Percentiles rank a stretch among this genome's conserved stretches.
These are phyloP conservation scores for Xylaria scruposa DNA, from an alignment of 495 filamentous ascomycete genomes.

Conservation along the genomic window DNA sequence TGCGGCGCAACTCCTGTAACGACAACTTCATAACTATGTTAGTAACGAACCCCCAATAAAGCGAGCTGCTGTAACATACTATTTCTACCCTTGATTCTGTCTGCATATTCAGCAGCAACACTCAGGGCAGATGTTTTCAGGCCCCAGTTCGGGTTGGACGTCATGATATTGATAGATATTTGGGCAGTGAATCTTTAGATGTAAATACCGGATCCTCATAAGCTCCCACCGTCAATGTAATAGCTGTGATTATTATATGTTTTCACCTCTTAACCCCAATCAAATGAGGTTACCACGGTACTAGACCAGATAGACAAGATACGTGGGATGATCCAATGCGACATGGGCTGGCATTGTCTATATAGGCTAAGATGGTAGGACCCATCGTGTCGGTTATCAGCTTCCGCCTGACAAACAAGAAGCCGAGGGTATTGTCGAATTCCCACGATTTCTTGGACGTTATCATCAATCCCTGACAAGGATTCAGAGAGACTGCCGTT, in stretches of 20 bases:
- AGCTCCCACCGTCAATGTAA: not conserved
- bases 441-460: not conserved
- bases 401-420: conserved; percentile 3
- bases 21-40: conserved; percentile 38
- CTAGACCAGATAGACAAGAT: not conserved
- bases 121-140: conserved; percentile 50
- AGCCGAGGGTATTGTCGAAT: conserved; percentile 10
- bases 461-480: conserved; percentile 1
- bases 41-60: not conserved
- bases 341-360: conserved; percentile 1
- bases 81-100: conserved; percentile 46
- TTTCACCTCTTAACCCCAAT: not conserved
- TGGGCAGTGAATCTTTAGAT: not conserved
- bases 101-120: conserved; percentile 51
- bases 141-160: conserved; percentile 52
- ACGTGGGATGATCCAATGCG: not conserved
- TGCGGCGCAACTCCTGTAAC: conserved; percentile 61
- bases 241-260: not conserved
- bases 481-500: not conserved
- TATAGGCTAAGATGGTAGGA: conserved; percentile 22
- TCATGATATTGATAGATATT: conserved; percentile 34
- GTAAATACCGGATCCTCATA: not conserved
- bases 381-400: not conserved
- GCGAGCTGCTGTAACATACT: conserved; percentile 32
- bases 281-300: not conserved